Conservation (phyloP, 768 basidiomycete genomes). For the Xanthoconium purpureum region DNA sequence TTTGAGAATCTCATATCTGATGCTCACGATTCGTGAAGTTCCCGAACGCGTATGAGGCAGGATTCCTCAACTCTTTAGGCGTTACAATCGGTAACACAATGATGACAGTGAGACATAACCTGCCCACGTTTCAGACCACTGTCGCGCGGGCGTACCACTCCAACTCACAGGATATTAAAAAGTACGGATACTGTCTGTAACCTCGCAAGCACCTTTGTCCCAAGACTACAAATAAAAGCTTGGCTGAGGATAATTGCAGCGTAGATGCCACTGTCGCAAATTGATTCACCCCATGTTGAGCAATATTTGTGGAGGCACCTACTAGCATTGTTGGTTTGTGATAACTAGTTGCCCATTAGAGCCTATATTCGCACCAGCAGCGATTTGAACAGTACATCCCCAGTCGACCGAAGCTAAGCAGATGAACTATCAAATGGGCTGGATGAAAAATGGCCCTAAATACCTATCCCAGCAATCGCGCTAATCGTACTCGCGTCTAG, state of each 20-base stretch:
- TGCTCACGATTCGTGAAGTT: constrained; percentile 55
- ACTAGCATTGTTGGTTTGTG: constrained; percentile 24
- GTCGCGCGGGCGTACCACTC: not conserved
- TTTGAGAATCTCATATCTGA: not conserved
- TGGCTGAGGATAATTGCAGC: constrained; percentile 59
- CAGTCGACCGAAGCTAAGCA: constrained; percentile 57
- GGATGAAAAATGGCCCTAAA: too few relatives aligned
- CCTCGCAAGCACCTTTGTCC: constrained; percentile 61
- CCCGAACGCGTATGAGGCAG: constrained; percentile 55
- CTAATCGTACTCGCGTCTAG: too few relatives aligned
- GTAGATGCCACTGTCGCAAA: constrained; percentile 56
- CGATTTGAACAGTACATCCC: constrained; percentile 61
- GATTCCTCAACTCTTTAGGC: constrained; percentile 56
- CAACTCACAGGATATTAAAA: constrained; percentile 61
- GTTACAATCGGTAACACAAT: constrained; percentile 65
- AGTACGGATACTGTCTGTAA: constrained; percentile 69
- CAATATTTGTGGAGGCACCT: too few relatives aligned
- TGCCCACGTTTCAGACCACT: not conserved
- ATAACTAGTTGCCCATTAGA: too few relatives aligned
- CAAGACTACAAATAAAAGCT: constrained; percentile 63
- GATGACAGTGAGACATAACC: constrained; percentile 35
- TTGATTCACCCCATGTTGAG: not conserved
- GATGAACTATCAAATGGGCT: too few relatives aligned
- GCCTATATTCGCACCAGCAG: constrained; percentile 61
- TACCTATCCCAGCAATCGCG: too few relatives aligned